A percentile compares a stretch with the other conserved stretches of the same genome.
These are phyloP conservation scores for Starmerella bombicola DNA, from an alignment of 805 yeast genomes.

Conservation along the genomic window DNA sequence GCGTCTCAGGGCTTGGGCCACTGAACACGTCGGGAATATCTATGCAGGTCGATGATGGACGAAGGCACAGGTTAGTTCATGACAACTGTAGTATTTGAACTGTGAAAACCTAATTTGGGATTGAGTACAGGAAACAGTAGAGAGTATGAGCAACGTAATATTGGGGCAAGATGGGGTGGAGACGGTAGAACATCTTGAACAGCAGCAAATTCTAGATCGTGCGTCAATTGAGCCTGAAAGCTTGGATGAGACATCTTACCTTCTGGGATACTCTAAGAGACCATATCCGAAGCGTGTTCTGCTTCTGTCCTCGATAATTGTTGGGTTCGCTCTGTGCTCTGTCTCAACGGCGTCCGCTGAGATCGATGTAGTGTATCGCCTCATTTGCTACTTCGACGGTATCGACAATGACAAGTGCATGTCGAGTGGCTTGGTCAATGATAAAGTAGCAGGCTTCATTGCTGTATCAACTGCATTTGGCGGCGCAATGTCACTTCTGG, in stretches of 20 bases:
- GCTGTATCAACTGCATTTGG: constrained; percentile 13
- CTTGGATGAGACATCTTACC: constrained; percentile 8
- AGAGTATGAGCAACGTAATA: too few relatives aligned
- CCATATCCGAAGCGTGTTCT: constrained; percentile 17
- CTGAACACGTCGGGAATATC: too few relatives aligned
- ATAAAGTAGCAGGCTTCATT: constrained; percentile 17
- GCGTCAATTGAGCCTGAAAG: constrained; percentile 18
- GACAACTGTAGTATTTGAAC: too few relatives aligned
- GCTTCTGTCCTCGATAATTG: constrained; percentile 10
- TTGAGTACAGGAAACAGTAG: too few relatives aligned
- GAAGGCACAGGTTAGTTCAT: too few relatives aligned
- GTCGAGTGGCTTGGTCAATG: constrained; percentile 15
- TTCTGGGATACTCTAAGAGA: constrained; percentile 20
- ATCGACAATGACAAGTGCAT: constrained; percentile 17
- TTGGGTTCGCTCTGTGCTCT: constrained; percentile 9
- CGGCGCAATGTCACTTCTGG: constrained; percentile 14
- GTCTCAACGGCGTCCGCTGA: constrained; percentile 19
- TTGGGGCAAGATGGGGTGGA: constrained; percentile 14
- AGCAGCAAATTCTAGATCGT: constrained; percentile 15
- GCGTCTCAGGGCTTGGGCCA: too few relatives aligned
- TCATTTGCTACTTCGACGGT: constrained; percentile 18
- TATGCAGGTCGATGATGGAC: too few relatives aligned
- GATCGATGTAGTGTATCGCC: constrained; percentile 19
- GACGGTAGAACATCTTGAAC: constrained; percentile 11
- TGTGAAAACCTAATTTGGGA: too few relatives aligned